These are phyloP conservation scores for Debaryomyces castellii DNA, from an alignment of 805 yeast genomes.

Conservation along the genomic window DNA sequence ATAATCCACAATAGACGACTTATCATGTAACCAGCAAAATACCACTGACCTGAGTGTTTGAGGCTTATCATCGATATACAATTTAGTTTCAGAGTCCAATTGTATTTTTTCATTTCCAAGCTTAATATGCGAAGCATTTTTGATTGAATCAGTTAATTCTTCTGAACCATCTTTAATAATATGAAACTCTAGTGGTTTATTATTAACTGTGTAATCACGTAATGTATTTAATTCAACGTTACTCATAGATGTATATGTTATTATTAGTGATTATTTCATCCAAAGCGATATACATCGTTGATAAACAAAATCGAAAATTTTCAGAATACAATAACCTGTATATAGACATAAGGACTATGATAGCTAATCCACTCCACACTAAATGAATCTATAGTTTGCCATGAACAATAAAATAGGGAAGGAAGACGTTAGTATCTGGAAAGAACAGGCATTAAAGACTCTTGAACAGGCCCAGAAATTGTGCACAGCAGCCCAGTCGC, in stretches of 20 bases:
- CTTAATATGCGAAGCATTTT: constrained; percentile 34
- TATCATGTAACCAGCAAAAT: constrained; percentile 77
- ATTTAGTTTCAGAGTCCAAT: constrained; percentile 52
- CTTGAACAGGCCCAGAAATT: constrained; percentile 28
- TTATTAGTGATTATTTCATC: background rate
- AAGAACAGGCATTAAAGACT: constrained; percentile 26
- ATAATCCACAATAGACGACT: constrained; percentile 78
- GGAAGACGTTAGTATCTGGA: constrained; percentile 23
- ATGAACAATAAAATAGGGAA: background rate
- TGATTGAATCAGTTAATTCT: constrained; percentile 22
- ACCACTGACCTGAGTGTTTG: constrained; percentile 59
- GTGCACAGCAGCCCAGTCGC: constrained; percentile 33
- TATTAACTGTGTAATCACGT: constrained; percentile 24
- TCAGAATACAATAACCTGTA: background rate
- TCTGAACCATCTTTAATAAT: constrained; percentile 10
- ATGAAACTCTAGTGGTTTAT: constrained; percentile 21
- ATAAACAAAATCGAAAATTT: constrained; percentile 2
- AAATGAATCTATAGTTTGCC: background rate
- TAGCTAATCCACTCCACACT: background rate
- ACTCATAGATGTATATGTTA: constrained; percentile 12
- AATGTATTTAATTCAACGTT: constrained; percentile 25
- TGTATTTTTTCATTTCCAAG: constrained; percentile 26
- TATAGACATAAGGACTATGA: background rate
- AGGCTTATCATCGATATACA: constrained; percentile 48
- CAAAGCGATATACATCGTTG: background rate